phyloP scores from a whole-genome alignment of 2,329 filamentous ascomycete species.

The Claviceps fusiformis region DNA sequence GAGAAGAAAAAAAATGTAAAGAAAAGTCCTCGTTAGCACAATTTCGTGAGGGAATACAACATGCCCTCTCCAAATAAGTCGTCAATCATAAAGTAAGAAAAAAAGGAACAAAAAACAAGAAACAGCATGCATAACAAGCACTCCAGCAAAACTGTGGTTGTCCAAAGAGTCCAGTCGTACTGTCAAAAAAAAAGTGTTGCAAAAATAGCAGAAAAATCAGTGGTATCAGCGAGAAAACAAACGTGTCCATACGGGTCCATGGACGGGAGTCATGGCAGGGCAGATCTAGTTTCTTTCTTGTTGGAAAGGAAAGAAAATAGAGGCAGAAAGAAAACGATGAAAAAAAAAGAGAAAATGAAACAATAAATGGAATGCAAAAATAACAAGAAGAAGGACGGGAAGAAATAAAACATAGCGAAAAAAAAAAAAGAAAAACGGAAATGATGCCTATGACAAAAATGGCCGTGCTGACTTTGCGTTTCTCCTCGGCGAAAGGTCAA shows the following conservation, averaged over 20 bases:
- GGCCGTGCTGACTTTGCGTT: no score
- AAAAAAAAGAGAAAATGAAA: not conserved
- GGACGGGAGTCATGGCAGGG: not conserved
- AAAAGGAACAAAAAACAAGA: not conserved
- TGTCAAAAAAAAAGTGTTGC: not conserved
- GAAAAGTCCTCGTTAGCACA: no score
- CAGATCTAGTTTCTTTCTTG: not conserved
- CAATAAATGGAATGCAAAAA: not conserved
- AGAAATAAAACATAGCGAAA: not conserved
- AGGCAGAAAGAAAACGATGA: not conserved
- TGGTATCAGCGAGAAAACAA: not conserved
- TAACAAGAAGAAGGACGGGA: not conserved
- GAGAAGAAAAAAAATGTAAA: not conserved
- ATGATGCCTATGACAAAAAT: no score
- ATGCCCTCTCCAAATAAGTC: constrained; percentile 2
- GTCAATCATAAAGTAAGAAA: constrained; percentile 8
- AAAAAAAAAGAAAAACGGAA: not conserved
- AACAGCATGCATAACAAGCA: not conserved
- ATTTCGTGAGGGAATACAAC: not conserved
- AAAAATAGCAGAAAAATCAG: not conserved
- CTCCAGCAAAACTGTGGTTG: not conserved
- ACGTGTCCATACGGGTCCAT: not conserved
- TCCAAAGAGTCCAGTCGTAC: not conserved
- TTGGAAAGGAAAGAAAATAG: not conserved
- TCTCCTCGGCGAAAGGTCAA: no score